Evolutionary conservation across 768 basidiomycete species (phyloP).

Genomic region (Hygrocybe punicea): DNA sequence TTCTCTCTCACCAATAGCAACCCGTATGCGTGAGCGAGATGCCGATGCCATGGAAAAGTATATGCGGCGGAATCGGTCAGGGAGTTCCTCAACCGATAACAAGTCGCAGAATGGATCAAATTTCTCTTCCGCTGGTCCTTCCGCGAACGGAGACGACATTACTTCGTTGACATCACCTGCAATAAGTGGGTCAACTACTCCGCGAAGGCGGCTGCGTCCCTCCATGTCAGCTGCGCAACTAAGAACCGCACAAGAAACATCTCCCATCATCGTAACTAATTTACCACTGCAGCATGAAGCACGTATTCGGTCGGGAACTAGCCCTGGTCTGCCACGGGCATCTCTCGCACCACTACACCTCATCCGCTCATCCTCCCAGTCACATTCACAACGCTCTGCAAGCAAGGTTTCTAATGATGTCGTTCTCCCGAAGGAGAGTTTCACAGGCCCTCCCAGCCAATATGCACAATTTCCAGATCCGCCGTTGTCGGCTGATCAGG

Average conservation of each 20-base stretch:
- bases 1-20: conserved; percentile 73
- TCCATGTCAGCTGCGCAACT: conserved; percentile 78
- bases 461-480: conserved; percentile 74
- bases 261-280: conserved; percentile 29
- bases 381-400: conserved; percentile 43
- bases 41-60: conserved; percentile 89
- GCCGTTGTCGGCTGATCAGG: conserved; percentile 42
- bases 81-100: conserved; percentile 72
- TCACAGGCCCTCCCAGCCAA: conserved; percentile 63
- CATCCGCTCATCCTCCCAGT: conserved; percentile 56
- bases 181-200: conserved; percentile 53
- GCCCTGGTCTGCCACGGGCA: conserved; percentile 49
- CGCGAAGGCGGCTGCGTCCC: conserved; percentile 57
- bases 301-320: conserved; percentile 66
- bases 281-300: conserved; percentile 42
- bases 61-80: conserved; percentile 75
- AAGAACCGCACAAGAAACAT: conserved; percentile 46
- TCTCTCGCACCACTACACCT: conserved; percentile 44
- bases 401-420: conserved; percentile 33
- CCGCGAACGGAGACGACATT: conserved; percentile 55
- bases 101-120: conserved; percentile 57
- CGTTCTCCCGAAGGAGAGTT: conserved; percentile 45
- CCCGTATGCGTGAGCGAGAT: conserved; percentile 77
- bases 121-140: conserved; percentile 48
- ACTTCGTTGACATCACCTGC: conserved; percentile 45